Conservation (phyloP, 345 rosid species). For the Citrus mangshanensis region DNA sequence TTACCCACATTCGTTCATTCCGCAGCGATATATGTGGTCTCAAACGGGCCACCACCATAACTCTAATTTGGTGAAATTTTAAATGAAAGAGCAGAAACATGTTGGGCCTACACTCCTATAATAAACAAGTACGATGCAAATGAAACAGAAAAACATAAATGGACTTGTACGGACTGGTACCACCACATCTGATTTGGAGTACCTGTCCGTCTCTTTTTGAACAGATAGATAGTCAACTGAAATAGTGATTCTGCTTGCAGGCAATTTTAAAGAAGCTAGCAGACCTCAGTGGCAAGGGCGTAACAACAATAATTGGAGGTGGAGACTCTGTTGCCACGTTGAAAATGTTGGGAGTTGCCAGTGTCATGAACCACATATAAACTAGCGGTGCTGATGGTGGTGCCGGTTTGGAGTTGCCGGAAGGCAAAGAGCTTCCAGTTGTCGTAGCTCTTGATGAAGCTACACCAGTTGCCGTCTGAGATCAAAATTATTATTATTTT, state of each 20-base stretch:
- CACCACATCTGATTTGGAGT: background rate
- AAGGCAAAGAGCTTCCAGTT: constrained; percentile 77
- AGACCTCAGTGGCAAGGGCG: constrained; percentile 69
- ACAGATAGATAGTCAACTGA: background rate
- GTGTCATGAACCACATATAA: constrained; percentile 79
- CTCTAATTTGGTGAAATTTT: too few relatives aligned
- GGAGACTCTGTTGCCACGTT: constrained; percentile 80
- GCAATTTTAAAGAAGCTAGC: constrained; percentile 88
- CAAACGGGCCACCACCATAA: too few relatives aligned
- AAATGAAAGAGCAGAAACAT: too few relatives aligned
- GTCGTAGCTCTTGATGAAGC: constrained; percentile 80
- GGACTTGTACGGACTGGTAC: background rate
- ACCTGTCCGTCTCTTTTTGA: background rate
- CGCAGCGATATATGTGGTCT: too few relatives aligned
- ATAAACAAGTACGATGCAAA: too few relatives aligned
- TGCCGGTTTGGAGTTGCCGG: constrained; percentile 40
- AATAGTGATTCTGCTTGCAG: constrained; percentile 30
- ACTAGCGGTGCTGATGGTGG: constrained; percentile 55
- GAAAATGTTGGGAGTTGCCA: constrained; percentile 72
- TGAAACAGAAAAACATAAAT: too few relatives aligned
- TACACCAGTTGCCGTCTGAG: constrained; percentile 36
- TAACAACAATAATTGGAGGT: constrained; percentile 79
- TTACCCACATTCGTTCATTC: too few relatives aligned
- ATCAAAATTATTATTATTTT: constrained; percentile 4
- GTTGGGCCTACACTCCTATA: too few relatives aligned